phyloP scores from a whole-genome alignment of 768 basidiomycete genomes.

The Cystofilobasidium capitatum region DNA sequence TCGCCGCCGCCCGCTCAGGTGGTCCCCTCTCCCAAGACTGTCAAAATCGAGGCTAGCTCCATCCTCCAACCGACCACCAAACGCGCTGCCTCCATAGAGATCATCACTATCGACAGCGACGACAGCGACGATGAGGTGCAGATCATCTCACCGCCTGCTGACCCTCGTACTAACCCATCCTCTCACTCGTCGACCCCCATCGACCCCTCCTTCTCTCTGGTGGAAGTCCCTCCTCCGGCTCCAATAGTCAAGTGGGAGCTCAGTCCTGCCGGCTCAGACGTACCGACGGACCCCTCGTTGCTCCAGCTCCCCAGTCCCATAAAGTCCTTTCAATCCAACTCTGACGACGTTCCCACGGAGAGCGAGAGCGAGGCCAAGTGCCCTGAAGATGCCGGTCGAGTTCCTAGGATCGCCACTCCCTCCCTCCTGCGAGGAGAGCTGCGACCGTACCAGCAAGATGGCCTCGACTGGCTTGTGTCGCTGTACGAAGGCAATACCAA shows the following conservation, averaged over 20 bases:
- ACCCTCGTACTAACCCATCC: not conserved
- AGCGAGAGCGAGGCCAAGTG: constrained; percentile 1
- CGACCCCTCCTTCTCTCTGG: no score
- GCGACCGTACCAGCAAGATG: constrained; percentile 44
- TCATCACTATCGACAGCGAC: not conserved
- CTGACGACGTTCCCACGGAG: not conserved
- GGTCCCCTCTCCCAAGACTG: no score
- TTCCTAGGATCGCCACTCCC: constrained; percentile 30
- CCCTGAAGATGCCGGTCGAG: not conserved
- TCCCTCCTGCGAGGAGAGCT: constrained; percentile 44
- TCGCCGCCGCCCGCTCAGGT: not conserved
- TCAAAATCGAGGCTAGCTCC: no score
- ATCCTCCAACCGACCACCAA: no score
- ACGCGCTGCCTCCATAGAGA: no score
- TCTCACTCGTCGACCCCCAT: not conserved
- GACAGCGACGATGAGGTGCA: constrained; percentile 2
- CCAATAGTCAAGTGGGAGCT: not conserved
- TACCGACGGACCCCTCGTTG: no score
- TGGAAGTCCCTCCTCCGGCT: not conserved
- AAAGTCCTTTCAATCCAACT: not conserved
- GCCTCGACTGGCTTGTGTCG: constrained; percentile 45
- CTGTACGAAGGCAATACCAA: constrained; percentile 43
- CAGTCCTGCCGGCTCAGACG: no score
- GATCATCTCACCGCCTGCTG: not conserved
- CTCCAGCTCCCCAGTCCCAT: not conserved